These are phyloP conservation scores for Daedaleopsis nitida DNA, from an alignment of 768 basidiomycete genomes.

Conservation along the genomic window DNA sequence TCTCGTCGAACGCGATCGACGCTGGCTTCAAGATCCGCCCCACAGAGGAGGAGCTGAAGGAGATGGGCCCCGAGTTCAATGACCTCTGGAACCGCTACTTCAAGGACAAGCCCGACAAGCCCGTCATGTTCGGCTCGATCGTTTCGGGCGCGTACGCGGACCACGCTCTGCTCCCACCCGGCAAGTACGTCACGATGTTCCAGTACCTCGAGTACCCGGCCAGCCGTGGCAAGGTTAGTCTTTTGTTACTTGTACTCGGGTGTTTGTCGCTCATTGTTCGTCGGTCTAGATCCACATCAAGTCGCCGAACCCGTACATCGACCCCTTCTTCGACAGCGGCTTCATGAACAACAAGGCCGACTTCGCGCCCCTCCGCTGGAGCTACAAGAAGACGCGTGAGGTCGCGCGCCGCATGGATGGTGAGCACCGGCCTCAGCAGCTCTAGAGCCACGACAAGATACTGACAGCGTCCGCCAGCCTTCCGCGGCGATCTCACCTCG, in stretches of 20 bases:
- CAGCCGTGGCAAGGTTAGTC: constrained; percentile 64
- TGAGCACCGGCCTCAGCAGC: constrained; percentile 27
- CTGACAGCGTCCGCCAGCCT: constrained; percentile 40
- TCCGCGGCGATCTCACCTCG: constrained; percentile 70
- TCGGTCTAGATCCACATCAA: constrained; percentile 57
- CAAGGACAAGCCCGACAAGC: constrained; percentile 81
- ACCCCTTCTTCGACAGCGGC: constrained; percentile 70
- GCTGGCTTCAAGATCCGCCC: constrained; percentile 81
- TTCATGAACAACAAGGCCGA: constrained; percentile 82
- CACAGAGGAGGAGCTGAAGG: constrained; percentile 67
- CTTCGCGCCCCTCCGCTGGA: constrained; percentile 75
- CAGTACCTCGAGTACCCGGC: constrained; percentile 78
- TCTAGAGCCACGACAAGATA: background rate
- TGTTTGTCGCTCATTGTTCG: background rate
- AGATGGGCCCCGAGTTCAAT: constrained; percentile 80
- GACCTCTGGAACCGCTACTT: constrained; percentile 69
- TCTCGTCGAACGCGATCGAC: constrained; percentile 73
- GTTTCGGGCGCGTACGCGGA: constrained; percentile 73
- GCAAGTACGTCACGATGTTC: constrained; percentile 77
- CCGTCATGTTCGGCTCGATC: constrained; percentile 74
- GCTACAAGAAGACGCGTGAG: constrained; percentile 77
- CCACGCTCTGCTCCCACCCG: constrained; percentile 68
- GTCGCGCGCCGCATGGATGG: constrained; percentile 73
- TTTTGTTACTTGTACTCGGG: background rate
- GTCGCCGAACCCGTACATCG: constrained; percentile 60